These are phyloP conservation scores for Pseudogymnoascus sp. DNA, from an alignment of 2,329 filamentous ascomycete species.

Conservation along the genomic window DNA sequence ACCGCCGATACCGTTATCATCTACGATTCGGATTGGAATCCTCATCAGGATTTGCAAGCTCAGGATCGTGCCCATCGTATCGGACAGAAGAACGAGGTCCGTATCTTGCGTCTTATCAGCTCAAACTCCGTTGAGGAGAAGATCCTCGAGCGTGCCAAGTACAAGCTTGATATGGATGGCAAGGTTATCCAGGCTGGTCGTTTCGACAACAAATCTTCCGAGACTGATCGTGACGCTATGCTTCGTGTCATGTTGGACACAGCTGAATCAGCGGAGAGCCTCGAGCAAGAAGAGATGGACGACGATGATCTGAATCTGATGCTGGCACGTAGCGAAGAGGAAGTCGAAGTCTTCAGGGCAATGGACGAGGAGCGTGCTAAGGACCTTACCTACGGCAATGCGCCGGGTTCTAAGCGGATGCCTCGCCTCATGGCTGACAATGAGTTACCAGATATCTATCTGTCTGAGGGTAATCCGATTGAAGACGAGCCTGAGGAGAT, in stretches of 20 bases:
- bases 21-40: slow-evolving; percentile 99
- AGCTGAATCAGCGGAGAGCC: slow-evolving; percentile 59
- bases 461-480: slow-evolving; percentile 76
- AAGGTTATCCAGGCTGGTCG: slow-evolving; percentile 99
- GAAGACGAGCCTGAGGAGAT: slow-evolving; percentile 72
- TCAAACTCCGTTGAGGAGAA: slow-evolving; percentile 98
- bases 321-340: slow-evolving; percentile 78
- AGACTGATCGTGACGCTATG: slow-evolving; percentile 96
- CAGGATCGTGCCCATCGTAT: slow-evolving; percentile 99
- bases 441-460: slow-evolving; percentile 90
- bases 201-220: slow-evolving; percentile 98
- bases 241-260: slow-evolving; percentile 86
- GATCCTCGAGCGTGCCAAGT: slow-evolving; percentile 92
- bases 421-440: slow-evolving; percentile 79
- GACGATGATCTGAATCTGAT: slow-evolving; percentile 95
- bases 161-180: slow-evolving; percentile 98
- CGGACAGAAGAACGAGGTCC: slow-evolving; percentile 98
- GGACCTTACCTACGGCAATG: slow-evolving; percentile 64
- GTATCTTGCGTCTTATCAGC: slow-evolving; percentile 90
- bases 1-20: slow-evolving; percentile 99
- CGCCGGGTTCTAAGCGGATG: slow-evolving; percentile 51
- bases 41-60: slow-evolving; percentile 96
- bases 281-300: slow-evolving; percentile 94
- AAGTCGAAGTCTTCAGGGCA: slow-evolving; percentile 70
- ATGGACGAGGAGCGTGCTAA: slow-evolving; percentile 69